These are phyloP conservation scores for Guillardia theta DNA, from an alignment of 78 protist genomes.

Conservation along the genomic window DNA sequence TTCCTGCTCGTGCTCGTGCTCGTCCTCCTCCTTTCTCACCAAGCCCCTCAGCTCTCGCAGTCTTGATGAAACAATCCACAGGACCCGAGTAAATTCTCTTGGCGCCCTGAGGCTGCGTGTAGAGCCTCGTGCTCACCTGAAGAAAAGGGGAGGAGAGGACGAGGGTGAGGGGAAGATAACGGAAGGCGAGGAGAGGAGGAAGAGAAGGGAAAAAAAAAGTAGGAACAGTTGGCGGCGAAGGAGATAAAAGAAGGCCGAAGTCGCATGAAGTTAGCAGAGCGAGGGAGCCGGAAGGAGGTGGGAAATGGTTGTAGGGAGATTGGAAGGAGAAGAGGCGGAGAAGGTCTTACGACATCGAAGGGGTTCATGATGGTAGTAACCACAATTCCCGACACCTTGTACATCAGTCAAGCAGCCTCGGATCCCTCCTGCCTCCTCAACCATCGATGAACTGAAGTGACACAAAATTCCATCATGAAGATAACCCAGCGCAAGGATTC, in stretches of 20 bases:
- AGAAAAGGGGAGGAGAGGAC: neutral
- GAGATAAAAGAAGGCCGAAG: too few species aligned
- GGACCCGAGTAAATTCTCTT: neutral
- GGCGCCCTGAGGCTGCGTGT: slow-evolving; percentile 35
- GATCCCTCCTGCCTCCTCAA: too few species aligned
- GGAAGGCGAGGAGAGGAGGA: too few species aligned
- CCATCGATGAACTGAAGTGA: neutral
- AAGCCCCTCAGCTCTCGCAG: neutral
- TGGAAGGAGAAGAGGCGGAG: neutral
- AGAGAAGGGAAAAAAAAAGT: too few species aligned
- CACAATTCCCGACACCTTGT: neutral
- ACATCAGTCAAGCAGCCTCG: too few species aligned
- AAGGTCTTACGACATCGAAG: neutral
- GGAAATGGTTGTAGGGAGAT: too few species aligned
- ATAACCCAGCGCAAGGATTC: neutral
- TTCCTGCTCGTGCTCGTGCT: too few species aligned
- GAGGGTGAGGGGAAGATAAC: too few species aligned
- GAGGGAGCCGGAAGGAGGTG: too few species aligned
- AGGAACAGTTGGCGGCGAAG: too few species aligned
- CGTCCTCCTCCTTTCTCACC: too few species aligned
- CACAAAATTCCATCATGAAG: neutral
- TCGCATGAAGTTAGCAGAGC: too few species aligned
- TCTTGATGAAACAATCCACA: slow-evolving; percentile 3
- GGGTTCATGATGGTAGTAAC: slow-evolving; percentile 30
- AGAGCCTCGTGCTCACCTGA: slow-evolving; percentile 1